phyloP scores from a whole-genome alignment of 768 basidiomycete genomes.

The Neoboletus magnificus region DNA sequence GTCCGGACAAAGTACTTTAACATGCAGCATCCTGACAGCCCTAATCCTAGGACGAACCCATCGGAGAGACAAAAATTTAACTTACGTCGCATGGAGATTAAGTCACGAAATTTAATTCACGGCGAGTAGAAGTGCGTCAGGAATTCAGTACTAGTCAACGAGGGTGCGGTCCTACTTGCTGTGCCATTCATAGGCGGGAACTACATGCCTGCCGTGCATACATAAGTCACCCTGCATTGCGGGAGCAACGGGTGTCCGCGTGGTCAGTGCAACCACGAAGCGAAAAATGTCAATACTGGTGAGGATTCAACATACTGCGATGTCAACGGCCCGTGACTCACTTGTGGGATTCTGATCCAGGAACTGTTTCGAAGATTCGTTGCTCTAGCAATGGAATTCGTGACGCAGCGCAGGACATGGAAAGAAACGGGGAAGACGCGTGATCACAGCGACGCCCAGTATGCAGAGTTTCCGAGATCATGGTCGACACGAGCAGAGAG shows the following conservation, averaged over 20 bases:
- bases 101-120: slow-evolving; percentile 14
- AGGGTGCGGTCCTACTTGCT: slow-evolving; percentile 21
- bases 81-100: slow-evolving; percentile 16
- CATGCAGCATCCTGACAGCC: neutral
- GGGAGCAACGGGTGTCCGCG: slow-evolving; percentile 18
- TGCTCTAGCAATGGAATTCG: slow-evolving; percentile 20
- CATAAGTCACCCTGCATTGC: slow-evolving; percentile 21
- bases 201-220: slow-evolving; percentile 14
- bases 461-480: slow-evolving; percentile 22
- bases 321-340: slow-evolving; percentile 15
- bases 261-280: slow-evolving; percentile 24
- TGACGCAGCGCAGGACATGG: slow-evolving; percentile 19
- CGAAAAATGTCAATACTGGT: slow-evolving; percentile 30
- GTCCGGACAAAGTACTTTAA: slow-evolving; percentile 5
- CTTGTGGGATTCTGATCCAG: slow-evolving; percentile 11
- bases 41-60: neutral
- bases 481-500: slow-evolving; percentile 28
- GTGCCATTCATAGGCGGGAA: slow-evolving; percentile 15
- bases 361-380: slow-evolving; percentile 23
- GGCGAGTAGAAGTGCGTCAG: slow-evolving; percentile 7
- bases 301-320: slow-evolving; percentile 16
- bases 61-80: neutral
- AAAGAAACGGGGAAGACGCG: slow-evolving; percentile 10
- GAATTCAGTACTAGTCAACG: slow-evolving; percentile 9
- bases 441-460: slow-evolving; percentile 13